Conservation (phyloP, 163 green algal genomes). For the Picocystis sp. region DNA sequence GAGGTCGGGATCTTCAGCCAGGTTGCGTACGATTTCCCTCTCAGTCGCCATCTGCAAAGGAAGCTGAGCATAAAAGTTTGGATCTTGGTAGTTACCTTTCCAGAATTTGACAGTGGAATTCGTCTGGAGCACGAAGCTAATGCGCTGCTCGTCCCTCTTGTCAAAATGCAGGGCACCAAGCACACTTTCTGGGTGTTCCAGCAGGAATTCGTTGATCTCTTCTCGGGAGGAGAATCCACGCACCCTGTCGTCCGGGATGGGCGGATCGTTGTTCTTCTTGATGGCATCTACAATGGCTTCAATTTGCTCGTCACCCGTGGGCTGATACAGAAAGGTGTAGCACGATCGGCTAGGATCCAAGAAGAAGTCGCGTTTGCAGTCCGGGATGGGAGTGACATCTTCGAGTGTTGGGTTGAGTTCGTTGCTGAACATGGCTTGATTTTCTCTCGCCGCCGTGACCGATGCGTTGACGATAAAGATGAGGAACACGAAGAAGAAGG, state of each 20-base stretch:
- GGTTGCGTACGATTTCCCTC: conserved; percentile 11
- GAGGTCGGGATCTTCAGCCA: neutral
- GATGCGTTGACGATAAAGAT: conserved; percentile 25
- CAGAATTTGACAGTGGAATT: conserved; percentile 39
- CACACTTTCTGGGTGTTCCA: conserved; percentile 26
- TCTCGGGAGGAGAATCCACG: neutral
- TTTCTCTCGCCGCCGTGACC: conserved; percentile 14
- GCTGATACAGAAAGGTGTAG: conserved; percentile 36
- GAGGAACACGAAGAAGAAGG: conserved; percentile 21
- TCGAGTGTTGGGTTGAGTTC: neutral
- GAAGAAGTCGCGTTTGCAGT: conserved; percentile 24
- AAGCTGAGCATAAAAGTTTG: conserved; percentile 38
- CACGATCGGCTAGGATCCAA: conserved; percentile 23
- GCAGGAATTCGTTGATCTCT: conserved; percentile 34
- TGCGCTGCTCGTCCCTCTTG: conserved; percentile 2
- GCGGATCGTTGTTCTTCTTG: conserved; percentile 17
- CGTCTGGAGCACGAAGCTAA: conserved; percentile 34
- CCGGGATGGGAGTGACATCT: conserved; percentile 17
- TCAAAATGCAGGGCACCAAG: conserved; percentile 23
- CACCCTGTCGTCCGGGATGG: conserved; percentile 10
- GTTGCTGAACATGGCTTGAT: conserved; percentile 13
- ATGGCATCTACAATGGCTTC: conserved; percentile 18
- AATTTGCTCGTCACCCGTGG: conserved; percentile 15
- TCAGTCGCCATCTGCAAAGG: conserved; percentile 31
- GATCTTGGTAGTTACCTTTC: conserved; percentile 36